Conservation (phyloP, 2,329 filamentous ascomycete species). For the Aspergillus niger region DNA sequence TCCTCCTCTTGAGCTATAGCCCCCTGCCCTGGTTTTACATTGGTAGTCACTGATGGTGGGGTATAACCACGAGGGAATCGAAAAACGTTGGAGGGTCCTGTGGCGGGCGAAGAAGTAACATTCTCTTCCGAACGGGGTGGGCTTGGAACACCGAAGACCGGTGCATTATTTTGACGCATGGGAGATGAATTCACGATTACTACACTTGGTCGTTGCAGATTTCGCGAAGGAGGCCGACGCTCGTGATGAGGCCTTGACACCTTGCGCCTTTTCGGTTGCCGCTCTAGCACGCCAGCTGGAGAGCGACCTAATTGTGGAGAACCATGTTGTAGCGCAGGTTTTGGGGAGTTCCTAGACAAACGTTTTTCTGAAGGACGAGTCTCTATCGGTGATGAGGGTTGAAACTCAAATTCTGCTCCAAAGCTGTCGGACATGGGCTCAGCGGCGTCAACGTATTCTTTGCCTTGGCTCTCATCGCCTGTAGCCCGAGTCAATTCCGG, state of each 20-base stretch:
- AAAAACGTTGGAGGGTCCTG: constrained; percentile 31
- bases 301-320: constrained; percentile 8
- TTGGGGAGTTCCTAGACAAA: neutral
- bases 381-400: constrained; percentile 30
- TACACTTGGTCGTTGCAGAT: constrained; percentile 24
- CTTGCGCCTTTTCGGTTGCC: constrained; percentile 41
- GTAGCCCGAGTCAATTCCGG: constrained; percentile 15
- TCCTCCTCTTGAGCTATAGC: constrained; percentile 22
- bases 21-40: constrained; percentile 24
- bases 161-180: constrained; percentile 7
- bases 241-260: constrained; percentile 25
- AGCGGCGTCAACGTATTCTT: constrained; percentile 36
- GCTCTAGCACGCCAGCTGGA: constrained; percentile 6
- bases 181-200: constrained; percentile 30
- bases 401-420: constrained; percentile 32
- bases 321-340: neutral
- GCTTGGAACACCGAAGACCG: constrained; percentile 41
- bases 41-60: constrained; percentile 30
- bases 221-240: constrained; percentile 12
- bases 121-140: constrained; percentile 40
- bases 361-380: constrained; percentile 2
- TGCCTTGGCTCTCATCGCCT: constrained; percentile 34
- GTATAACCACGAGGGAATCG: constrained; percentile 41
- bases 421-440: constrained; percentile 37
- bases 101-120: constrained; percentile 31